Evolutionary conservation across 2,329 filamentous ascomycete genomes (phyloP).

Genomic region (Colletotrichum lupini): DNA sequence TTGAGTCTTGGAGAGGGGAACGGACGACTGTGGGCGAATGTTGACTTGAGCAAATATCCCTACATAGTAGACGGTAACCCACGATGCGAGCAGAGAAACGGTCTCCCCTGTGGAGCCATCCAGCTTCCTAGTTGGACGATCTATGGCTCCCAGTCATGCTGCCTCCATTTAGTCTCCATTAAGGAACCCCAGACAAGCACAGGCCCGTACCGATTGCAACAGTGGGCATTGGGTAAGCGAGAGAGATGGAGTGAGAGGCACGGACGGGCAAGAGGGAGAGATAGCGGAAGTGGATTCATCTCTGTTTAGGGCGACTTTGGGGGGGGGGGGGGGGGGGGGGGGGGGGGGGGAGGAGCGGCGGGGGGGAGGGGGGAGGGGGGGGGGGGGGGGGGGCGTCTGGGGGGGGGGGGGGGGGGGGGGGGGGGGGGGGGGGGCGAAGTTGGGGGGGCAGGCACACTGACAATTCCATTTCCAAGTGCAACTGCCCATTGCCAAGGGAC

Average conservation of each 20-base stretch:
- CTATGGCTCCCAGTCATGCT: neutral
- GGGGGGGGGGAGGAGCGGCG: no score
- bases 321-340: neutral
- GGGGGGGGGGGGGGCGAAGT: neutral
- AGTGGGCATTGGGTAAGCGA: neutral
- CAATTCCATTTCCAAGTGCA: neutral
- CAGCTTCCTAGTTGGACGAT: slow-evolving; percentile 3
- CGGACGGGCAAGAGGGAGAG: slow-evolving; percentile 8
- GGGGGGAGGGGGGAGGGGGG: no score
- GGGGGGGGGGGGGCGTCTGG: no score
- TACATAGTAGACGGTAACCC: no score
- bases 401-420: no score
- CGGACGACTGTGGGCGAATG: neutral
- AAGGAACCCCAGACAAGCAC: slow-evolving; percentile 22
- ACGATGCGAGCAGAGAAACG: neutral
- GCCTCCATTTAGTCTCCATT: neutral
- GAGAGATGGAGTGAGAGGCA: neutral
- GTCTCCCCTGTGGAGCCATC: neutral
- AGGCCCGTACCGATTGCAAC: slow-evolving; percentile 14
- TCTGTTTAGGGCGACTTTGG: neutral
- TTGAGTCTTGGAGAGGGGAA: neutral
- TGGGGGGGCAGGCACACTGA: neutral
- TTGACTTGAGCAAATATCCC: neutral
- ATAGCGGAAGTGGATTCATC: slow-evolving; percentile 7
- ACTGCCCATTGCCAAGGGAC: neutral